Conservation (phyloP, 108 stramenopile species). For the Hondaea fermentalgiana region DNA sequence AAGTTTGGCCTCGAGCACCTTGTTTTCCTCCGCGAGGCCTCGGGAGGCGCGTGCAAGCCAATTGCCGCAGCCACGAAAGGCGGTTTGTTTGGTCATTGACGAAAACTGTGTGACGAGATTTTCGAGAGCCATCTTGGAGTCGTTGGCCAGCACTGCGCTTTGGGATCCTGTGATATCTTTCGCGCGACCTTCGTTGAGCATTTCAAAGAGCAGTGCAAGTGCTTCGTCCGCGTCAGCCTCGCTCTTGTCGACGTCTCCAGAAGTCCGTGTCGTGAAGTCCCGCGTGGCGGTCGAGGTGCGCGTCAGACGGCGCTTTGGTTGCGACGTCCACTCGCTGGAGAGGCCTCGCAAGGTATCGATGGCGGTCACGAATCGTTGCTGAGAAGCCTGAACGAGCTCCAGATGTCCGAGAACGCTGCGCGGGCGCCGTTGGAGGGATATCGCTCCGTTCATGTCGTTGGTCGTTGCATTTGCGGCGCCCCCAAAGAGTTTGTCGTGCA, state of each 20-base stretch:
- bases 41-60: not conserved
- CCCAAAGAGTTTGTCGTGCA: slow-evolving; percentile 12
- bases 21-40: not conserved
- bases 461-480: not conserved
- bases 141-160: not conserved
- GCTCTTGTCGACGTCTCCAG: too few relatives aligned
- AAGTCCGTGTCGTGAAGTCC: too few relatives aligned
- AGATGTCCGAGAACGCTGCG: not conserved
- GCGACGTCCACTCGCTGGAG: not conserved
- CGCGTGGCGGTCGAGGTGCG: not conserved
- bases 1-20: not conserved
- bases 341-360: not conserved
- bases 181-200: not conserved
- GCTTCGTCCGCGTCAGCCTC: not conserved
- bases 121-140: not conserved
- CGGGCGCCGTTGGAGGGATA: not conserved
- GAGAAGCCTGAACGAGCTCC: not conserved
- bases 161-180: not conserved
- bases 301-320: not conserved
- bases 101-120: not conserved
- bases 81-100: not conserved
- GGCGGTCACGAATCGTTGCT: not conserved
- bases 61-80: not conserved
- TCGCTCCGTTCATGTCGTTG: not conserved
- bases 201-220: not conserved